These are phyloP conservation scores for Chrysanthemum makinoi DNA, from an alignment of 129 eudicot genomes.

Conservation along the genomic window DNA sequence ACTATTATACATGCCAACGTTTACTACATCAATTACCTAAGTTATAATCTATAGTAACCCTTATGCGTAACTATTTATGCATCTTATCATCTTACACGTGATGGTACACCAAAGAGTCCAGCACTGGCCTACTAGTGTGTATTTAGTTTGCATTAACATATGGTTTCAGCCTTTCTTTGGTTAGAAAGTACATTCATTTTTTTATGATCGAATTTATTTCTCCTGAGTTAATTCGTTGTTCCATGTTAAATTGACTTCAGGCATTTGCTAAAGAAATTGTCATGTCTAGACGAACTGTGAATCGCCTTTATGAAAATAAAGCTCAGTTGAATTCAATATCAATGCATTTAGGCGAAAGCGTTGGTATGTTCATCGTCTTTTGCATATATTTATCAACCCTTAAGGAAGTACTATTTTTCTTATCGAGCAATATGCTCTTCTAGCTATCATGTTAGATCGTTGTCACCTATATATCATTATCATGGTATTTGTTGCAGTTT, in stretches of 20 bases:
- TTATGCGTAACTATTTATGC: no score
- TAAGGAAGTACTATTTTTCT: not conserved
- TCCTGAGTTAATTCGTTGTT: constrained; percentile 7
- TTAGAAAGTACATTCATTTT: not conserved
- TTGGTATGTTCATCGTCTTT: constrained; percentile 51
- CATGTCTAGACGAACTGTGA: constrained; percentile 83
- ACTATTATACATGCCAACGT: no score
- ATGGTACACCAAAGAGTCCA: no score
- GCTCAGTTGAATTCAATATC: constrained; percentile 97
- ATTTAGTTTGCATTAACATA: not conserved
- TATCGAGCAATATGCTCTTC: not conserved
- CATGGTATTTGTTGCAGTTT: not conserved
- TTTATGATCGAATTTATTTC: constrained; percentile 1
- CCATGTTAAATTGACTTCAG: constrained; percentile 43
- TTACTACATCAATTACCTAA: no score
- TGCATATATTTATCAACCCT: not conserved
- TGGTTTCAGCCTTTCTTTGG: not conserved
- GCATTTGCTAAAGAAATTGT: constrained; percentile 89
- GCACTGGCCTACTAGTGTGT: no score
- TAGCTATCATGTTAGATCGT: not conserved
- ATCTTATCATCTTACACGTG: no score
- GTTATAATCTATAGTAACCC: no score
- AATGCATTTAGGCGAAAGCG: constrained; percentile 99
- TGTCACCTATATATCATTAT: not conserved
- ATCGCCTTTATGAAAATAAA: constrained; percentile 94